Conservation (phyloP, 306 rosid genomes). For the Nissolia schottii region DNA sequence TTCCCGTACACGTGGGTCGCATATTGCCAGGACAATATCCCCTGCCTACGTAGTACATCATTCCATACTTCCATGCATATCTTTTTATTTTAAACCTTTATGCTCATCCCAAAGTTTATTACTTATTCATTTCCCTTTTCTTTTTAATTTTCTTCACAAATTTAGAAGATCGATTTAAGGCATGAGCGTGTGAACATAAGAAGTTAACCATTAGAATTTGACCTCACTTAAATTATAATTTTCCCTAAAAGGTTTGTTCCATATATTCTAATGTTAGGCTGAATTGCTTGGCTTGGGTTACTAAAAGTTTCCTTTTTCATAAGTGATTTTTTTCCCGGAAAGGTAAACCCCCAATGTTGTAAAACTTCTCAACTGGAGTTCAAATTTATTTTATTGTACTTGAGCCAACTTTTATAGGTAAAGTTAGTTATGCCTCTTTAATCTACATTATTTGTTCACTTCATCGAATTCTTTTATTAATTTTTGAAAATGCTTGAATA, state of each 20-base stretch:
- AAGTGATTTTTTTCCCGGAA: background rate
- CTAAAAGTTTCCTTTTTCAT: no score
- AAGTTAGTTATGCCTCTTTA: background rate
- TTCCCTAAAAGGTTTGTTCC: no score
- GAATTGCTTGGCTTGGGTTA: no score
- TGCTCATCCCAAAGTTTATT: background rate
- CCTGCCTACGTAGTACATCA: background rate
- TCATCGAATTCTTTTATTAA: background rate
- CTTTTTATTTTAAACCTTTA: background rate
- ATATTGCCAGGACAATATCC: background rate
- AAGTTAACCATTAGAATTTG: background rate
- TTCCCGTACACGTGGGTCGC: slow-evolving; percentile 19
- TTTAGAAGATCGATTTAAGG: background rate
- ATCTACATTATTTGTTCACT: background rate
- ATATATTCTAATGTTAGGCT: no score
- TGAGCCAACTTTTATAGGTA: background rate
- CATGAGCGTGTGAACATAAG: background rate
- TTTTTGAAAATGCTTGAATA: background rate
- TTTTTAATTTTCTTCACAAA: background rate
- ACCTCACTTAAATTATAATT: background rate
- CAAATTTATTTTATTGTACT: background rate
- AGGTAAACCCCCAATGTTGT: background rate
- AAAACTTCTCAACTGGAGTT: background rate
- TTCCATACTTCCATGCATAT: background rate
- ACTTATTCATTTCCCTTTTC: background rate